Percentiles rank a stretch among this genome's conserved stretches.
These are phyloP conservation scores for Collybia mongolica DNA, from an alignment of 768 basidiomycete species.

Conservation along the genomic window DNA sequence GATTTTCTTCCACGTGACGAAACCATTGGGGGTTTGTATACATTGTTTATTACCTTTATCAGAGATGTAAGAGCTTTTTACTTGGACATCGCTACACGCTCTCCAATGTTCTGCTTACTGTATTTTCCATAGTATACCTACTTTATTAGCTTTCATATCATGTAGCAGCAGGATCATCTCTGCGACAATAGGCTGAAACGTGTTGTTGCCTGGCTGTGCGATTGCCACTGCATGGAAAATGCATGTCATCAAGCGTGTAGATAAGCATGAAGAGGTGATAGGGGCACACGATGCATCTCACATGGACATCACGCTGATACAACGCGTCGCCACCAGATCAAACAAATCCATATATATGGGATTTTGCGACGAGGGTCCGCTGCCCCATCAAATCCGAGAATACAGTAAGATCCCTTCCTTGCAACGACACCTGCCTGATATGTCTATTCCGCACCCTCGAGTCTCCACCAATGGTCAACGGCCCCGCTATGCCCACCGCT, in stretches of 20 bases:
- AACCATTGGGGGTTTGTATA: neutral
- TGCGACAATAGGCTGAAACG: slow-evolving; percentile 13
- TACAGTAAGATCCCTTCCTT: too few species aligned
- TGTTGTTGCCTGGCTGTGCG: slow-evolving; percentile 11
- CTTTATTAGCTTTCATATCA: slow-evolving; percentile 15
- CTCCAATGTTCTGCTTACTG: slow-evolving; percentile 6
- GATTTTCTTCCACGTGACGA: slow-evolving; percentile 39
- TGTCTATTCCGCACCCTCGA: slow-evolving; percentile 9
- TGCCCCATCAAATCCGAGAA: slow-evolving; percentile 4
- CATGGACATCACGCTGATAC: slow-evolving; percentile 35
- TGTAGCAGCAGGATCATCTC: slow-evolving; percentile 10
- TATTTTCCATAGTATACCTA: slow-evolving; percentile 9
- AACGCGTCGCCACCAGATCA: slow-evolving; percentile 21
- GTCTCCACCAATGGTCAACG: slow-evolving; percentile 2
- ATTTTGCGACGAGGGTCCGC: neutral
- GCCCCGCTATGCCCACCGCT: slow-evolving; percentile 4
- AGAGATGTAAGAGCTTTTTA: too few species aligned
- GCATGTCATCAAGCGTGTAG: slow-evolving; percentile 7
- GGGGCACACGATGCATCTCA: slow-evolving; percentile 13
- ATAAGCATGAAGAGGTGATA: slow-evolving; percentile 6
- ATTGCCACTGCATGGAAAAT: neutral
- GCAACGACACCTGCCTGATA: neutral
- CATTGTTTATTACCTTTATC: neutral
- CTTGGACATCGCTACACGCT: slow-evolving; percentile 7
- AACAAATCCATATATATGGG: slow-evolving; percentile 11